Percentiles rank a stretch among this genome's conserved stretches.
Conservation (phyloP, 805 yeast genomes). For the Candida mattraensis region DNA sequence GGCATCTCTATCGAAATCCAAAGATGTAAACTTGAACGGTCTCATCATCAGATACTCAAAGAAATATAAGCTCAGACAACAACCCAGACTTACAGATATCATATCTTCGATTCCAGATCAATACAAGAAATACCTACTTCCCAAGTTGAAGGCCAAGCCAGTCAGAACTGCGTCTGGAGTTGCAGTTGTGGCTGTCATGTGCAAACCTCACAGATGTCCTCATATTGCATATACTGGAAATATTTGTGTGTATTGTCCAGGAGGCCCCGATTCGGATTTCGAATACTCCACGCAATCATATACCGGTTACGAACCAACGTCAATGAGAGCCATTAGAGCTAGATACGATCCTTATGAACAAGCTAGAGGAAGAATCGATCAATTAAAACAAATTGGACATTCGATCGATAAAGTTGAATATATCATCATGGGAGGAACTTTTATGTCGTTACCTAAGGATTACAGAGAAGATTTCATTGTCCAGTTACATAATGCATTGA, state of each 20-base stretch:
- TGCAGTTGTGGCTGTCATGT: slow-evolving; percentile 99
- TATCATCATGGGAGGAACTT: slow-evolving; percentile 98
- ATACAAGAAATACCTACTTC: slow-evolving; percentile 84
- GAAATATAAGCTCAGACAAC: slow-evolving; percentile 86
- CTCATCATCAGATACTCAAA: slow-evolving; percentile 81
- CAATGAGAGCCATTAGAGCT: slow-evolving; percentile 99
- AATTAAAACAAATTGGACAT: slow-evolving; percentile 91
- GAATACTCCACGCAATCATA: slow-evolving; percentile 98
- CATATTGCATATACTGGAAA: slow-evolving; percentile 99
- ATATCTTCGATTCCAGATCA: slow-evolving; percentile 95
- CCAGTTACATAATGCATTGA: slow-evolving; percentile 89
- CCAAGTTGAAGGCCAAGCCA: slow-evolving; percentile 96
- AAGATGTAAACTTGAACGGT: slow-evolving; percentile 87
- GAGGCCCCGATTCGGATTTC: slow-evolving; percentile 98
- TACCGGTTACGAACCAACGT: slow-evolving; percentile 98
- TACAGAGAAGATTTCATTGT: slow-evolving; percentile 89
- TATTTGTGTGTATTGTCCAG: slow-evolving; percentile 98
- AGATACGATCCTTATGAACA: slow-evolving; percentile 98
- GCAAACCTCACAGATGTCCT: slow-evolving; percentile 98
- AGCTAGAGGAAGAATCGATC: slow-evolving; percentile 96
- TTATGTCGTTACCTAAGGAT: slow-evolving; percentile 89
- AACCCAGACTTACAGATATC: slow-evolving; percentile 93
- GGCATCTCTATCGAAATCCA: slow-evolving; percentile 67
- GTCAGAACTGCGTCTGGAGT: slow-evolving; percentile 98
- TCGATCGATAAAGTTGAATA: slow-evolving; percentile 97